Conservation (phyloP, 108 stramenopile species). For the Nitzschia palea region DNA sequence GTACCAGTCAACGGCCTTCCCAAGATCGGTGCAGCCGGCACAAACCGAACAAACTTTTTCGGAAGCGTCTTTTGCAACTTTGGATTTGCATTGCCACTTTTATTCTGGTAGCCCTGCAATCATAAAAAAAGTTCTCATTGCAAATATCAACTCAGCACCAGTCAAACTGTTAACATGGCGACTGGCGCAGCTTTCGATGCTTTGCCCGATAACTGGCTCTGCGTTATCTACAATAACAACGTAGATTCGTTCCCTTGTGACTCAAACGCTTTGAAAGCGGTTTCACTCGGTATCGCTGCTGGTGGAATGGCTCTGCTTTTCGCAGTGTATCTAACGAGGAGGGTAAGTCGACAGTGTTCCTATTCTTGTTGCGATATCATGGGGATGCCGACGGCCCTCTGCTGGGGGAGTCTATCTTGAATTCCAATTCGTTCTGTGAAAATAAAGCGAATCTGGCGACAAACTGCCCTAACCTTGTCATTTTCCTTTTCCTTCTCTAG, state of each 20-base stretch:
- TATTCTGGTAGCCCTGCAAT: no score
- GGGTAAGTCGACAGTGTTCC: constrained; percentile 42
- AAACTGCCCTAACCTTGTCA: background rate
- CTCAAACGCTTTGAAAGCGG: constrained; percentile 38
- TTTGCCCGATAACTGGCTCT: constrained; percentile 3
- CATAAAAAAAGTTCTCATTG: no score
- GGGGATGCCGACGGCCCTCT: background rate
- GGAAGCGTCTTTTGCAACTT: no score
- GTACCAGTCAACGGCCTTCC: no score
- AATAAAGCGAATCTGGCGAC: no score
- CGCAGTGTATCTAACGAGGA: constrained; percentile 41
- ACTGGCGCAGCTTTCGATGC: background rate
- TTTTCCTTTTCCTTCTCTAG: constrained; percentile 22
- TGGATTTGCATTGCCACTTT: background rate
- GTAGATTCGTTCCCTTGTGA: constrained; percentile 44
- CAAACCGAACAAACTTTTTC: no score
- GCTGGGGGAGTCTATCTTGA: background rate
- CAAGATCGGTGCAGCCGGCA: no score
- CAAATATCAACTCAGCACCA: no score
- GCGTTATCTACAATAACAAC: background rate
- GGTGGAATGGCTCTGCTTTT: constrained; percentile 50
- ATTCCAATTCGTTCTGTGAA: background rate
- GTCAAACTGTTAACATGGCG: background rate
- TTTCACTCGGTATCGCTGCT: constrained; percentile 50
- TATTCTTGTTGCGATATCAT: background rate